These are phyloP conservation scores for Blastocladiella britannica DNA, from an alignment of 192 early-diverging fungal species.

Conservation along the genomic window DNA sequence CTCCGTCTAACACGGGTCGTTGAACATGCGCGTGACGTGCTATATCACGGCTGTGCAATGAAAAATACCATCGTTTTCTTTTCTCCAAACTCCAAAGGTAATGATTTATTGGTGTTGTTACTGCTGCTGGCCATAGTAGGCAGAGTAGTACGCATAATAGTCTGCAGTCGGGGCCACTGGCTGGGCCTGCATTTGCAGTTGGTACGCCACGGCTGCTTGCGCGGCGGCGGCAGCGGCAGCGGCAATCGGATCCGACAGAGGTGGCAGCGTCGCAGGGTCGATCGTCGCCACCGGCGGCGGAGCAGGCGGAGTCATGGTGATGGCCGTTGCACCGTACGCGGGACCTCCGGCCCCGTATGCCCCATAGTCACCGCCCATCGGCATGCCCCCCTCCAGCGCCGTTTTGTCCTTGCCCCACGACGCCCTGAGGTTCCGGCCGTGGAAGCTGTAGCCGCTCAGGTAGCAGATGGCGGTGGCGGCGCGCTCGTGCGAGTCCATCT, in stretches of 20 bases:
- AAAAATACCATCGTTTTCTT: too few relatives aligned
- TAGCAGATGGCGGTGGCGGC: conserved; percentile 18
- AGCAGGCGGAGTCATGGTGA: background rate
- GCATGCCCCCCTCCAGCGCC: too few relatives aligned
- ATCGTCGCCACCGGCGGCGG: background rate
- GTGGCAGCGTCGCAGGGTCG: background rate
- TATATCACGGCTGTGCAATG: background rate
- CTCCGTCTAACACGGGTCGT: background rate
- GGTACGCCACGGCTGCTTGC: background rate
- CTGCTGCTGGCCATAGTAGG: background rate
- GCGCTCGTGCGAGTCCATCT: conserved; percentile 29
- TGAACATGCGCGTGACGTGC: background rate
- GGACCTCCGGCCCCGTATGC: too few relatives aligned
- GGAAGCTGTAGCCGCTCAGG: conserved; percentile 12
- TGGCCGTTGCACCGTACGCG: too few relatives aligned
- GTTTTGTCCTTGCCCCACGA: conserved; percentile 1
- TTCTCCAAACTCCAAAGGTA: too few relatives aligned
- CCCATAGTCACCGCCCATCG: too few relatives aligned
- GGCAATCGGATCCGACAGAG: background rate
- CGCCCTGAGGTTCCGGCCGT: conserved; percentile 10
- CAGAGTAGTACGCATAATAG: background rate
- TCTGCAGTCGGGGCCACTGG: background rate
- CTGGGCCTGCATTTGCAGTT: background rate
- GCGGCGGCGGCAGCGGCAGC: background rate
- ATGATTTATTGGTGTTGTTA: too few relatives aligned